Base-by-base conservation (phyloP, 805 yeast genomes). In the Wickerhamiella spandovensis region DNA sequence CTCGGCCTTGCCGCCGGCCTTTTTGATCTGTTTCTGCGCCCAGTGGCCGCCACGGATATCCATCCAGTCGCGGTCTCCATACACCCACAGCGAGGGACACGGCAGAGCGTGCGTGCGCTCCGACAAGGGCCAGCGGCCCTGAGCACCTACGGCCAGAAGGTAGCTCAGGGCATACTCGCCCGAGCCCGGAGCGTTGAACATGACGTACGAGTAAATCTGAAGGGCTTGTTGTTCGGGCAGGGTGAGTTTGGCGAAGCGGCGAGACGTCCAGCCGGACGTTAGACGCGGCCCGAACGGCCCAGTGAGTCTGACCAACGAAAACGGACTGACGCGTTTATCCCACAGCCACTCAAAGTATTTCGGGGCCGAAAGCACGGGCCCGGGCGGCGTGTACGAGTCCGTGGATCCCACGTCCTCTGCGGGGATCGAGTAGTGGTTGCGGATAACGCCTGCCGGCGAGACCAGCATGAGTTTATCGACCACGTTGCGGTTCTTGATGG, bases 161-260 rank as follows among this genome's bases (percentile, higher is more conserved):
- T 82, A 84, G 56, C 86, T 84, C 56, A 92, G 70, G 72, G 90
- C 81, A 63, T 90, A 90, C 67, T 90, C 98, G 6, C 97, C 97
- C 0, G 94, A 84, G 0, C 98, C 98, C 3, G 73, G 77, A 7
- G 85, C 82, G 56, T 81, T 84, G 71, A 92, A 92, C 12, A 89
- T 85, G 3, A 81, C 77, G 65, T 90, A 89, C 0, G 90, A 71
- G 63, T 92, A 92, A 56, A 72, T 71, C 61, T 92, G 97, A 56
- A 90, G 68, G 5, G 77, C 69, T 21, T 66, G 64, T 21, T 73
- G 65, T 58, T 81, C 82, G 28, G 60, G 62, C 2, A 51, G 52
- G 6, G 64, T 54, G 41, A 85, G 67, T 42, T 74, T 72, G 21
- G 87, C 76, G 63, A 92, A 90, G 47, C 97, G 67, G 49, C 96